Conservation (phyloP, 1,284 basidiomycete species). For the Crepidotus sp. region DNA sequence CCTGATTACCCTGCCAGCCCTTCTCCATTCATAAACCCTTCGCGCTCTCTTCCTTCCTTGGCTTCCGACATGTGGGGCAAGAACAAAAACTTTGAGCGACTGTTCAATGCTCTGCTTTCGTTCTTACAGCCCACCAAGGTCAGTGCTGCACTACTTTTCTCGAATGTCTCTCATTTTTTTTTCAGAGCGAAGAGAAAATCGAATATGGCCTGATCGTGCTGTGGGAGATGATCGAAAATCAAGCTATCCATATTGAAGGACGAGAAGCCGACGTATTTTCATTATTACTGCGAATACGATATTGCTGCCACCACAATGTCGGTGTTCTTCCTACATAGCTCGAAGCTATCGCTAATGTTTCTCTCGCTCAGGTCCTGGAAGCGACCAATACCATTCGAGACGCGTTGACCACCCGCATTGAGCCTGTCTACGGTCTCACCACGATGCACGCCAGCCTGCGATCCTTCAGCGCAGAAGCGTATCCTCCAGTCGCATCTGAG, state of each 20-base stretch:
- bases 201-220: slow-evolving; percentile 67
- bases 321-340: slow-evolving; percentile 19
- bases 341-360: slow-evolving; percentile 3
- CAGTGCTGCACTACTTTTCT: slow-evolving; percentile 11
- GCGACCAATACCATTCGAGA: slow-evolving; percentile 75
- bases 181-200: slow-evolving; percentile 50
- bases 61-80: slow-evolving; percentile 56
- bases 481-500: slow-evolving; percentile 32
- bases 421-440: slow-evolving; percentile 75
- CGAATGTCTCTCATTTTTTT: slow-evolving; percentile 13
- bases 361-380: slow-evolving; percentile 56
- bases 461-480: slow-evolving; percentile 47
- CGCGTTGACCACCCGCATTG: slow-evolving; percentile 56
- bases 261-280: slow-evolving; percentile 64
- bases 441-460: slow-evolving; percentile 66
- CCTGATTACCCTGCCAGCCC: slow-evolving; percentile 38
- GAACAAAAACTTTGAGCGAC: slow-evolving; percentile 53
- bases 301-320: slow-evolving; percentile 61
- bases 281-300: slow-evolving; percentile 52
- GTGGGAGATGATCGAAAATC: slow-evolving; percentile 70
- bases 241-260: slow-evolving; percentile 59
- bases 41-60: slow-evolving; percentile 33
- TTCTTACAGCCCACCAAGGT: slow-evolving; percentile 56
- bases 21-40: slow-evolving; percentile 37
- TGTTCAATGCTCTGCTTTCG: slow-evolving; percentile 53